Evolutionary conservation across 345 rosid genomes (phyloP).

Genomic region (Gossypium australe): DNA sequence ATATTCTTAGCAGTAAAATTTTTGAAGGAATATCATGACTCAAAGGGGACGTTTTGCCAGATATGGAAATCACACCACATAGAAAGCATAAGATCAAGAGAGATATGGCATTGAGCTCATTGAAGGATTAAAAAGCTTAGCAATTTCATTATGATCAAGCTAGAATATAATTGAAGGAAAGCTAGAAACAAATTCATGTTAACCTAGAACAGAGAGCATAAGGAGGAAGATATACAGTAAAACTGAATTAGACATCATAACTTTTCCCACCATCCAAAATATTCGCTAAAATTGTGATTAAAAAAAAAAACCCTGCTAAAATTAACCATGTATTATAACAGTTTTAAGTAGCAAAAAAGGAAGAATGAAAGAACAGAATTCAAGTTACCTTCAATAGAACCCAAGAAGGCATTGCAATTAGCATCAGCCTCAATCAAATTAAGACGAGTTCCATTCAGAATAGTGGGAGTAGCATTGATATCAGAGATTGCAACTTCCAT

Average conservation of each 20-base stretch:
- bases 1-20: slow-evolving; percentile 4
- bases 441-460: slow-evolving; percentile 55
- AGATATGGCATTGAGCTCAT: background rate
- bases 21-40: background rate
- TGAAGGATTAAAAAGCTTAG: background rate
- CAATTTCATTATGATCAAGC: background rate
- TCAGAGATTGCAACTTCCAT: slow-evolving; percentile 59
- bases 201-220: background rate
- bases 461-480: slow-evolving; percentile 42
- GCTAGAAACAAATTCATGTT: background rate
- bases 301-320: background rate
- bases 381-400: slow-evolving; percentile 53
- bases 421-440: slow-evolving; percentile 40
- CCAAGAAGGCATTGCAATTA: slow-evolving; percentile 61
- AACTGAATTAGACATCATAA: background rate
- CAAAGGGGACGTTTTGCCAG: background rate
- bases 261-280: background rate
- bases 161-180: background rate
- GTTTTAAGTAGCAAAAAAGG: background rate
- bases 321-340: background rate
- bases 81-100: background rate
- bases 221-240: background rate
- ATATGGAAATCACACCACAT: background rate
- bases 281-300: no score
- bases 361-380: background rate